Percentiles rank a stretch among this genome's conserved stretches.
These are phyloP conservation scores for Tricholoma terreum DNA, from an alignment of 768 basidiomycete genomes.

Conservation along the genomic window DNA sequence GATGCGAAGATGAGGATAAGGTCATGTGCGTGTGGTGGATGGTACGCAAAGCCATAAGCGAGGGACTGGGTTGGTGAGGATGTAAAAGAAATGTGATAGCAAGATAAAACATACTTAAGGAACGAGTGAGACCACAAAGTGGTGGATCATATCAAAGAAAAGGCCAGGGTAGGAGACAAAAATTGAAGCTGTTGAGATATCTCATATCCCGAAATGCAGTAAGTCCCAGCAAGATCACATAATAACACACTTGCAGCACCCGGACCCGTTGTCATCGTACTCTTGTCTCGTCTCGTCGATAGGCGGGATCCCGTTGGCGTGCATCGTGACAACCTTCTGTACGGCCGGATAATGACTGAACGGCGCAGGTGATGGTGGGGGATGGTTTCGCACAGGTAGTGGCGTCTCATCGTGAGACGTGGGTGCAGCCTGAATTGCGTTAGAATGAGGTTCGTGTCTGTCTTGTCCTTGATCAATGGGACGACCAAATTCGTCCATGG, in stretches of 20 bases:
- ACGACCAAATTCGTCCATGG: constrained; percentile 67
- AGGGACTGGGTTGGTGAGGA: not conserved
- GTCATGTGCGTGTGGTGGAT: constrained; percentile 3
- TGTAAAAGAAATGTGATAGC: not conserved
- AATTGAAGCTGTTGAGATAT: not conserved
- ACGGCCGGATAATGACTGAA: constrained; percentile 58
- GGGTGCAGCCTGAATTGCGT: constrained; percentile 14
- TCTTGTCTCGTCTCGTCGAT: constrained; percentile 28
- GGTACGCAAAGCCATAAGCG: constrained; percentile 6
- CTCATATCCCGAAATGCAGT: not conserved
- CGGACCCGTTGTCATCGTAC: constrained; percentile 49
- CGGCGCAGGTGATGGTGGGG: constrained; percentile 55
- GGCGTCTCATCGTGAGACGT: constrained; percentile 24
- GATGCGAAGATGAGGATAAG: constrained; percentile 1
- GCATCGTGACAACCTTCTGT: constrained; percentile 14
- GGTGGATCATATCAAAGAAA: not conserved
- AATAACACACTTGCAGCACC: constrained; percentile 81
- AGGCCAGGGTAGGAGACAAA: not conserved
- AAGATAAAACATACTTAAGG: not conserved
- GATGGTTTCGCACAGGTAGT: constrained; percentile 25
- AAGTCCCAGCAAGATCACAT: constrained; percentile 53
- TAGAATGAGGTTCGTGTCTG: constrained; percentile 17
- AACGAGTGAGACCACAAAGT: not conserved
- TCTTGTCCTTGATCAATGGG: constrained; percentile 25
- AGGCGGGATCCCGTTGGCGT: constrained; percentile 23